These are phyloP conservation scores for Boletus rufocinnamomeus DNA, from an alignment of 768 basidiomycete species.

Conservation along the genomic window DNA sequence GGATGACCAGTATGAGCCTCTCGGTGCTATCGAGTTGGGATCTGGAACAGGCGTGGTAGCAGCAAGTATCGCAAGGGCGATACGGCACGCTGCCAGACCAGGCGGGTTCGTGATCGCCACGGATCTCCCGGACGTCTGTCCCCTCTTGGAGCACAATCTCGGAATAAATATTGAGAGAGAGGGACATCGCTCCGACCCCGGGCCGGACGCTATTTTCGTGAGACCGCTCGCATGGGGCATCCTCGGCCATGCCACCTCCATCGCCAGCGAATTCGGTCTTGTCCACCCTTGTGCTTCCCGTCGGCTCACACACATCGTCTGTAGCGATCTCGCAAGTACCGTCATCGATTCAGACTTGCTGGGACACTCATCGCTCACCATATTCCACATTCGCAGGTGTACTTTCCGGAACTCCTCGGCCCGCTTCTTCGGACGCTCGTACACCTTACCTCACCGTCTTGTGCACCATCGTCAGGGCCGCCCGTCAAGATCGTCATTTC, in stretches of 20 bases:
- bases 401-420: constrained; percentile 80
- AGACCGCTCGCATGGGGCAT: constrained; percentile 75
- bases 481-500: constrained; percentile 57
- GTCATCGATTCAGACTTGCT: background rate
- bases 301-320: constrained; percentile 65
- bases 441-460: constrained; percentile 62
- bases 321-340: constrained; percentile 77
- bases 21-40: constrained; percentile 70
- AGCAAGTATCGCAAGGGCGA: constrained; percentile 45
- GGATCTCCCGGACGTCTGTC: constrained; percentile 75
- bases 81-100: constrained; percentile 23
- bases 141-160: constrained; percentile 48
- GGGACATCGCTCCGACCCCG: constrained; percentile 22
- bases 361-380: background rate
- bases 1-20: constrained; percentile 11
- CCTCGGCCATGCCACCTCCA: constrained; percentile 39
- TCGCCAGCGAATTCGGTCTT: constrained; percentile 43
- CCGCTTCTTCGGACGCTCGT: constrained; percentile 76
- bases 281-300: constrained; percentile 7
- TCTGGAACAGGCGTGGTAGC: constrained; percentile 74
- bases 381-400: constrained; percentile 53
- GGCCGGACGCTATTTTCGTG: constrained; percentile 37
- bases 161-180: background rate
- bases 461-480: constrained; percentile 20
- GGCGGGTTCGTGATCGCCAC: constrained; percentile 51